These are phyloP conservation scores for Alternaria atra DNA, from an alignment of 2,329 filamentous ascomycete genomes.

Conservation along the genomic window DNA sequence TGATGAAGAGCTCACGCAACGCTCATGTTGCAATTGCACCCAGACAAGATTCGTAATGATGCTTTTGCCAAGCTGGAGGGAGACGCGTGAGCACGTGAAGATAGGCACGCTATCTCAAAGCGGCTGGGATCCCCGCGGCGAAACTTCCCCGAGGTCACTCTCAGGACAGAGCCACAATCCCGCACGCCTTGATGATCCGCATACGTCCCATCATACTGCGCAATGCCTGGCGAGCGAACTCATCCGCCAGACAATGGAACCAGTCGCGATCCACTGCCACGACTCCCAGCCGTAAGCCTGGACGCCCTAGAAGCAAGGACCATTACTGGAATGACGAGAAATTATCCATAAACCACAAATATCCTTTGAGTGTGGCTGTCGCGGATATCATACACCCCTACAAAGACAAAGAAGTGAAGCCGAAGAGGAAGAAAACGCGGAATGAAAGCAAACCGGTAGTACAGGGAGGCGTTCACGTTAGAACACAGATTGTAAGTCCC, in stretches of 20 bases:
- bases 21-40: neutral
- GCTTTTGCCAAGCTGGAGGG: neutral
- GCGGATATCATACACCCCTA: constrained; percentile 18
- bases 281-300: constrained; percentile 1
- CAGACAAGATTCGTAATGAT: neutral
- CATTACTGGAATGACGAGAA: constrained; percentile 25
- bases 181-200: constrained; percentile 28
- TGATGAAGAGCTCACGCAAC: neutral
- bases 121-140: constrained; percentile 15
- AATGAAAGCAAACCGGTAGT: neutral
- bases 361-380: constrained; percentile 24
- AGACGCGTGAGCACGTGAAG: constrained; percentile 19
- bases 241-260: neutral
- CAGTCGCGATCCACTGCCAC: constrained; percentile 13
- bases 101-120: constrained; percentile 13
- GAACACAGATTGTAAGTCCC: constrained; percentile 54
- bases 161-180: constrained; percentile 6
- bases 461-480: constrained; percentile 17
- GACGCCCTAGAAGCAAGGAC: constrained; percentile 2
- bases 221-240: constrained; percentile 7
- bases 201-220: constrained; percentile 23
- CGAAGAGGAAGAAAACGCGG: constrained; percentile 5
- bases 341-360: constrained; percentile 24
- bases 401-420: constrained; percentile 1
- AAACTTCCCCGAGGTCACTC: neutral